Conservation (phyloP, 805 yeast genomes). For the Candida chauliodis region DNA sequence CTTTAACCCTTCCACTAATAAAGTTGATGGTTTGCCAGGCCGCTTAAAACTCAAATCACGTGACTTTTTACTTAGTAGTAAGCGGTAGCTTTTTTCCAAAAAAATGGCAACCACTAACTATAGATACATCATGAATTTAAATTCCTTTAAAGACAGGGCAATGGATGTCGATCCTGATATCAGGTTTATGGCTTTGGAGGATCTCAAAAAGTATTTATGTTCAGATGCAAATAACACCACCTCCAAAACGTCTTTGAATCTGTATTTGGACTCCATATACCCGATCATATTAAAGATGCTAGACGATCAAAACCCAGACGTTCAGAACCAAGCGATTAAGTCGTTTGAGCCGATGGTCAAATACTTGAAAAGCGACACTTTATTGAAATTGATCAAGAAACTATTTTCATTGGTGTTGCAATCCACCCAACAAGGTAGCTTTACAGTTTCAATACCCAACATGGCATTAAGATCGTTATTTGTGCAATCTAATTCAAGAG, state of each 20-base stretch:
- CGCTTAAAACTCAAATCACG: too few species aligned
- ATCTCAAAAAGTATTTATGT: slow-evolving; percentile 49
- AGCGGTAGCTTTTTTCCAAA: background rate
- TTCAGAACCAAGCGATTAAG: slow-evolving; percentile 69
- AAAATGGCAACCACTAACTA: slow-evolving; percentile 3
- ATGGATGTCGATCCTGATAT: slow-evolving; percentile 75
- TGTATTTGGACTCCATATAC: slow-evolving; percentile 29
- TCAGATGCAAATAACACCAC: slow-evolving; percentile 1
- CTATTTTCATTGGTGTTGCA: slow-evolving; percentile 18
- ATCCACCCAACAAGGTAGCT: slow-evolving; percentile 16
- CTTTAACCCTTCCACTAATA: too few species aligned
- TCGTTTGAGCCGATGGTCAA: slow-evolving; percentile 48
- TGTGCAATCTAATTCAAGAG: slow-evolving; percentile 19
- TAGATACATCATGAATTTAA: slow-evolving; percentile 18
- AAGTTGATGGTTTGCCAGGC: too few species aligned
- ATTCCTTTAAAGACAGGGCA: slow-evolving; percentile 40
- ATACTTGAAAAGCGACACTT: slow-evolving; percentile 27
- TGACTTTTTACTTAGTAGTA: too few species aligned
- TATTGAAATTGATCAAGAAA: slow-evolving; percentile 25
- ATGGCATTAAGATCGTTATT: slow-evolving; percentile 50
- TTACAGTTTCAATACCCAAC: slow-evolving; percentile 49
- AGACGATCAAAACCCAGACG: slow-evolving; percentile 65
- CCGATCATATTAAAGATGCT: slow-evolving; percentile 42
- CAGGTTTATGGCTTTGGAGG: slow-evolving; percentile 82
- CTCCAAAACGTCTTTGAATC: slow-evolving; percentile 12